Percentiles rank a stretch among this genome's conserved stretches.
Conservation (phyloP, 2,329 filamentous ascomycete genomes). For the Grosmannia huntii region DNA sequence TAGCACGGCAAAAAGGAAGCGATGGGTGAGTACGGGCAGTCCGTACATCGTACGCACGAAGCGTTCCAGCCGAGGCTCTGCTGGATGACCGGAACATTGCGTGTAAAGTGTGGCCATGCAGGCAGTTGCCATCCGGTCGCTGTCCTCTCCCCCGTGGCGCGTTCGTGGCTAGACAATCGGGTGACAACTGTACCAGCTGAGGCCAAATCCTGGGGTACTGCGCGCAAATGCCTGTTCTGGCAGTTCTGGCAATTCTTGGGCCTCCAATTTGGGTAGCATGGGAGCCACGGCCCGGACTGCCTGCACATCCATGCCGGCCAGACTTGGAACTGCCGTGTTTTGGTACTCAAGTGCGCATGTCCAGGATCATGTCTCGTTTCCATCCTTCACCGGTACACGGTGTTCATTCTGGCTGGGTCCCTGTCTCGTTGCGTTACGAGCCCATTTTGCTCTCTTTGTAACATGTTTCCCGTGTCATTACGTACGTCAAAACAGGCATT, state of each 20-base stretch:
- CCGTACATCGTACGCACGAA: too few relatives aligned
- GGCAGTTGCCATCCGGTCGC: neutral
- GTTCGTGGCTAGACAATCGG: neutral
- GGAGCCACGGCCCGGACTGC: neutral
- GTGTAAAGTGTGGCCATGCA: neutral
- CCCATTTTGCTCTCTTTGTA: neutral
- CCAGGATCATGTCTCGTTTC: neutral
- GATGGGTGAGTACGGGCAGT: neutral
- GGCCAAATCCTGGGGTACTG: neutral
- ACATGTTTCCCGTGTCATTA: neutral
- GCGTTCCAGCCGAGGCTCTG: neutral
- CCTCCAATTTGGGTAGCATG: neutral
- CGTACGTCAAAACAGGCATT: neutral
- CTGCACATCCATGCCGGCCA: neutral
- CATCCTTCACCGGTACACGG: too few relatives aligned
- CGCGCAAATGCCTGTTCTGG: neutral
- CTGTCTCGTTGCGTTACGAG: neutral
- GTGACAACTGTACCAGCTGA: neutral
- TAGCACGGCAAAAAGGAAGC: neutral
- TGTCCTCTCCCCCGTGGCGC: neutral
- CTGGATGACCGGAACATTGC: neutral
- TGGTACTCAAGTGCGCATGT: neutral
- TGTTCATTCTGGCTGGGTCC: neutral
- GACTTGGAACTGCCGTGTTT: neutral
- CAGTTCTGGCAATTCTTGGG: neutral